Evolutionary conservation across 345 rosid species (phyloP).

Genomic region (Nephelium lappaceum): DNA sequence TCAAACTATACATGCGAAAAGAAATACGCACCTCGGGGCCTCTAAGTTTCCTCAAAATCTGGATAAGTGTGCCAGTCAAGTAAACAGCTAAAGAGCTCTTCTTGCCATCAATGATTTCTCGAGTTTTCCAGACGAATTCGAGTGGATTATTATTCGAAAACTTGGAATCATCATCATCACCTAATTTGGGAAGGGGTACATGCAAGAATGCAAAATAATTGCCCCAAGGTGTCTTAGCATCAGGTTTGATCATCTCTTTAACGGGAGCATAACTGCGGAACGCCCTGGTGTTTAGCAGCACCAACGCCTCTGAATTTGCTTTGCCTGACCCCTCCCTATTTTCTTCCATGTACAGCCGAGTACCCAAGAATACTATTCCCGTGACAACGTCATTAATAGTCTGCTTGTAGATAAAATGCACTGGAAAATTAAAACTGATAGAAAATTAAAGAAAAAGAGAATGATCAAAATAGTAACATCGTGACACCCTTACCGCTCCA

Average conservation of each 20-base stretch:
- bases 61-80: conserved; percentile 34
- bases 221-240: conserved; percentile 44
- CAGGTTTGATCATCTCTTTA: conserved; percentile 41
- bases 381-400: conserved; percentile 44
- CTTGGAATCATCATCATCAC: not conserved
- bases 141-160: conserved; percentile 22
- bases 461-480: not conserved
- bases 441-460: not conserved
- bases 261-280: conserved; percentile 36
- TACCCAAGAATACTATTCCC: conserved; percentile 41
- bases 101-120: conserved; percentile 26
- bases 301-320: conserved; percentile 32
- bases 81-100: conserved; percentile 34
- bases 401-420: conserved; percentile 16
- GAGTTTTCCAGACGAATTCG: conserved; percentile 30
- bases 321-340: conserved; percentile 11
- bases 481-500: conserved; percentile 33
- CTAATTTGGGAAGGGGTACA: conserved; percentile 34
- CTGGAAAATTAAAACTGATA: not conserved
- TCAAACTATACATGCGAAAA: too few species aligned
- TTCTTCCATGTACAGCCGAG: conserved; percentile 42
- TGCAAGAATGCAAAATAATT: conserved; percentile 44
- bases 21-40: conserved; percentile 38
- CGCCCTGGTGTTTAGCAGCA: conserved; percentile 44
- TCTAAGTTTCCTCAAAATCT: conserved; percentile 31